phyloP scores from a whole-genome alignment of 768 basidiomycete genomes.

The Leccinum rimulosum region DNA sequence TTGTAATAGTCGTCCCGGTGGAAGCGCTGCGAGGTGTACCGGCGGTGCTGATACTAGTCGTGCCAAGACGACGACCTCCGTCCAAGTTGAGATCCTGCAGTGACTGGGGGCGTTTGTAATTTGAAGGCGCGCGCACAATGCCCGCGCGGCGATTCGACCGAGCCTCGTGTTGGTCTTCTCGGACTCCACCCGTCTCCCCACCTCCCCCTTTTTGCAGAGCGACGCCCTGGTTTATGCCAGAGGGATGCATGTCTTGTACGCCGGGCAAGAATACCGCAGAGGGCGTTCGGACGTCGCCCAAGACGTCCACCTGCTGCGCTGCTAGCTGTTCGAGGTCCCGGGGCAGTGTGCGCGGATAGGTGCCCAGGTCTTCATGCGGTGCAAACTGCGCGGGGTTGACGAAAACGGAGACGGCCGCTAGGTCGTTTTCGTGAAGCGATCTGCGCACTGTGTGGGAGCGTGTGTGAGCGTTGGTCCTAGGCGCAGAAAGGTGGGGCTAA shows the following conservation, averaged over 20 bases:
- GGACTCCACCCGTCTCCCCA: slow-evolving; percentile 17
- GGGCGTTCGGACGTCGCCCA: slow-evolving; percentile 40
- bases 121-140: slow-evolving; percentile 33
- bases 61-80: slow-evolving; percentile 12
- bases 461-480: slow-evolving; percentile 1
- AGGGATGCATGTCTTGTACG: slow-evolving; percentile 87
- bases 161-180: slow-evolving; percentile 32
- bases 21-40: slow-evolving; percentile 4
- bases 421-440: slow-evolving; percentile 75
- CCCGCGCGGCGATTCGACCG: slow-evolving; percentile 46
- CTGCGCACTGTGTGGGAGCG: slow-evolving; percentile 53
- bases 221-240: slow-evolving; percentile 79
- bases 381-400: slow-evolving; percentile 99
- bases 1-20: slow-evolving; percentile 7
- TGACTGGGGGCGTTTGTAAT: slow-evolving; percentile 35
- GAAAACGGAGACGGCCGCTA: slow-evolving; percentile 92
- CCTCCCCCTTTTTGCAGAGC: slow-evolving; percentile 50
- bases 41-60: slow-evolving; percentile 9
- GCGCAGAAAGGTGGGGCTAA: slow-evolving; percentile 39
- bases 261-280: slow-evolving; percentile 79
- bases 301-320: slow-evolving; percentile 32
- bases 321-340: slow-evolving; percentile 65
- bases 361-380: slow-evolving; percentile 87
- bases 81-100: slow-evolving; percentile 27
- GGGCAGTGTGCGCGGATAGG: slow-evolving; percentile 87